Base-by-base conservation (phyloP, 2,329 filamentous ascomycete species). In the Lachnellula cervina region DNA sequence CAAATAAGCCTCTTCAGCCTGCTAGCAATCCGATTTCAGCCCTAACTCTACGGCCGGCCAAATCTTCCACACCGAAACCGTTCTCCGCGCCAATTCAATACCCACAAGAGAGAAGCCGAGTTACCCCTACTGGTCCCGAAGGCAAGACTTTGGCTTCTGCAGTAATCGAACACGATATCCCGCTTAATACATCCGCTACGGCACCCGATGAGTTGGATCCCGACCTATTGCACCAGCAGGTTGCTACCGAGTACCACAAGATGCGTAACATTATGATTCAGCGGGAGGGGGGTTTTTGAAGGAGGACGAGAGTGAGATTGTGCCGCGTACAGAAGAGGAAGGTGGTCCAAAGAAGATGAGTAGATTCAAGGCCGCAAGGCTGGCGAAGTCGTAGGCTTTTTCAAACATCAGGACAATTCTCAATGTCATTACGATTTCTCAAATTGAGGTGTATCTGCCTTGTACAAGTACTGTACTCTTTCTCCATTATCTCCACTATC, bases 251-350 rank as follows among this genome's bases (percentile, higher is more conserved):
- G 68, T 96, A 96, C 71, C 88, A 96, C 70, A 84, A 83, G 45
- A 78, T 89, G 70, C 87, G 93, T 19, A 96, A 92, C 69, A 83
- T 82, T 66, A 86, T 95, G 72, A 91, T 97, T 52, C 84, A 90
- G 63, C 81, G 85, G 64, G 84, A 94, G 64, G 91, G 91, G 51
- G 91, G 91, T 3, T 96, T 96, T 74, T 88, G 64, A 80, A 83
- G 55, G 82, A 90, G 63, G 83, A 88, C 57, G 78, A 82, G 51
- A 80, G 79, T 46, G 75, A 81, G 17, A 81, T 84, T 47, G 80
- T 88, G 51, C 82, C 87, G 1, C 76, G 91, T 45, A 84, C 86
- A 52, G 69, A 91, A 64, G 78, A 81, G 25, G 81, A 86, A 49
- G 83, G 84, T 45, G 81, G 80, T 1, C 77, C 77, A 49, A 81